These are phyloP conservation scores for Iris macrosiphon DNA, from an alignment of 106 monocot species.

Conservation along the genomic window DNA sequence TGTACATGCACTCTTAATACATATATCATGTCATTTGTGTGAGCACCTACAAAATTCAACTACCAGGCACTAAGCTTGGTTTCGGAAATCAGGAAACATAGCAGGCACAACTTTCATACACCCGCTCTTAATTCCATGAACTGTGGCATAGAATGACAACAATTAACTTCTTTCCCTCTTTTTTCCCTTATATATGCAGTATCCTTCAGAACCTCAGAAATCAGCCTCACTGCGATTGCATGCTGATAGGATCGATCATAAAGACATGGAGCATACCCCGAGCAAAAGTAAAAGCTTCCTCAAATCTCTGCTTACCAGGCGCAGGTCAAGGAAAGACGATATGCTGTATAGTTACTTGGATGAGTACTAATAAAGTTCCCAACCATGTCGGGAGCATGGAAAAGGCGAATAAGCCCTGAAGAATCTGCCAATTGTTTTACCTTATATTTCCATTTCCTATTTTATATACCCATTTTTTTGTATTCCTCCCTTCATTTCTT, in stretches of 20 bases:
- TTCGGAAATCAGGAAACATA: too few species aligned
- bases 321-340: slow-evolving; percentile 75
- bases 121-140: too few species aligned
- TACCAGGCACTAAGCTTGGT: too few species aligned
- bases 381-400: not conserved
- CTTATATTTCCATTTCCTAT: not conserved
- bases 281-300: slow-evolving; percentile 60
- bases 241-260: slow-evolving; percentile 41
- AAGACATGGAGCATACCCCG: slow-evolving; percentile 34
- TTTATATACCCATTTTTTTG: not conserved
- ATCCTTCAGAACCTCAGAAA: slow-evolving; percentile 31
- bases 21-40: too few species aligned
- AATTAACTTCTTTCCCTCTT: too few species aligned
- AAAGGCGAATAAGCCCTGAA: not conserved
- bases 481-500: not conserved
- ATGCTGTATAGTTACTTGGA: slow-evolving; percentile 58
- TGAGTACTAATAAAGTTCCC: slow-evolving; percentile 37
- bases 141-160: too few species aligned
- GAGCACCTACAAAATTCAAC: too few species aligned
- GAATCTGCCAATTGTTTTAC: not conserved
- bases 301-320: slow-evolving; percentile 69
- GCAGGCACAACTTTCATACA: too few species aligned
- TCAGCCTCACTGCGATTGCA: slow-evolving; percentile 42
- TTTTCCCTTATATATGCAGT: slow-evolving; percentile 21
- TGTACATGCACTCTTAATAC: too few species aligned